phyloP scores from a whole-genome alignment of 73 alveolate genomes.

The Paramecium primaurelia region DNA sequence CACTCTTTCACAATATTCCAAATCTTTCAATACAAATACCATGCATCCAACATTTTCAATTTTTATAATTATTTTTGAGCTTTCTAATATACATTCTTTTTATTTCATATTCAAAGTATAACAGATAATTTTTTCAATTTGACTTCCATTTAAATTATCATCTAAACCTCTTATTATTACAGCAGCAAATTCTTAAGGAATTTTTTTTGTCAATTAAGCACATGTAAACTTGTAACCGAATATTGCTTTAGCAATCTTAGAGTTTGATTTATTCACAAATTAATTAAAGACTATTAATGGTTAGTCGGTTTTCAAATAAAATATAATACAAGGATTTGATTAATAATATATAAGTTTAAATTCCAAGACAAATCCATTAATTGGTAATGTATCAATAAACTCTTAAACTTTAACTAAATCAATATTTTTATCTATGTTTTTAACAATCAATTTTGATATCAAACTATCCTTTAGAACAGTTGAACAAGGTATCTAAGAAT shows the following conservation, averaged over 20 bases:
- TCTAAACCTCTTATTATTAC: slow-evolving; percentile 2
- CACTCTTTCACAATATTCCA: neutral
- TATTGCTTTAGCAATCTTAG: neutral
- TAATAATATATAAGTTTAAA: neutral
- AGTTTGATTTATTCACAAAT: neutral
- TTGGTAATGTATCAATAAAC: neutral
- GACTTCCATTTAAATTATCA: neutral
- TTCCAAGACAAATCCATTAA: neutral
- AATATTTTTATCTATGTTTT: neutral
- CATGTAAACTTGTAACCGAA: neutral
- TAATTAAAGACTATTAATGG: neutral
- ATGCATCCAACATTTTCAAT: neutral
- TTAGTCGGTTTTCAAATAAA: neutral
- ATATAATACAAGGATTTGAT: neutral
- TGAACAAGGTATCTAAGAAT: neutral
- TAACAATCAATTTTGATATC: neutral
- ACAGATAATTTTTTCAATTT: neutral
- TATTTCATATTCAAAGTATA: neutral
- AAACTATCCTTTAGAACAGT: neutral
- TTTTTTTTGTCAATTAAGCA: neutral
- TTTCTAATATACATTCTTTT: neutral
- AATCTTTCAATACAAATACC: neutral
- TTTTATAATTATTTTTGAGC: neutral
- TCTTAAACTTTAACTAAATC: neutral
- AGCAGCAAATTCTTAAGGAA: neutral